Evolutionary conservation across 2,329 filamentous ascomycete genomes (phyloP), one percentile per base, ranked within the genome.

Genomic region (Thielaviopsis euricoi): DNA sequence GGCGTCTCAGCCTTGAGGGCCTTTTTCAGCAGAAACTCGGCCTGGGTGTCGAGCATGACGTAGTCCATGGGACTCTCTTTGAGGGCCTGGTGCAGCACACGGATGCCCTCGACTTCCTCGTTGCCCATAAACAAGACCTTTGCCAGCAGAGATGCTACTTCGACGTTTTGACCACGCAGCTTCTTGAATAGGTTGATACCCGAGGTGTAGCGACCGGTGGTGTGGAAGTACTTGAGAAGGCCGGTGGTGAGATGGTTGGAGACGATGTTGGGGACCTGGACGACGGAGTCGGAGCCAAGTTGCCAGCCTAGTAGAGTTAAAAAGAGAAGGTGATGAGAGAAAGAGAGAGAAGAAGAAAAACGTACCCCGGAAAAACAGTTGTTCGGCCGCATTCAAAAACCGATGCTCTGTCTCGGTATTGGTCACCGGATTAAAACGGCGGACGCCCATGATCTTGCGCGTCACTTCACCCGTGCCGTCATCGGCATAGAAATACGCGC

Each of bases 121-220:
- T 96, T 90, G 21, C 89, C 93, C 76, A 93, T 89, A 64, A 97
- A 87, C 64, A 95, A 81, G 23, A 98, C 89, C 65, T 87, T 89
- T 25, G 93, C 86, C 22, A 98, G 77, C 1, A 98, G 76, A 0
- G 93, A 97, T 0, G 93, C 94, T 1, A 98, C 90, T 67, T 98
- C 93, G 1, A 91, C 82, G 66, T 96, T 95, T 62, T 89, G 86
- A 12, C 83, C 84, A 51, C 91, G 85, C 53, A 98, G 79, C 71
- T 98, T 98, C 71, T 97, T 89, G 65, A 98, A 98, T 0, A 98
- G 78, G 64, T 98, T 98, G 70, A 98, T 95, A 15, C 90, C 93
- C 0, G 93, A 97, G 9, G 90, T 81, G 66, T 93, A 96, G 60
- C 93, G 84, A 19, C 93, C 94, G 0, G 91, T 97, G 0, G 93